Evolutionary conservation across 352 stramenopile genomes (phyloP), one percentile per base, ranked within the genome.

Genomic region (Globisporangium radiosum): DNA sequence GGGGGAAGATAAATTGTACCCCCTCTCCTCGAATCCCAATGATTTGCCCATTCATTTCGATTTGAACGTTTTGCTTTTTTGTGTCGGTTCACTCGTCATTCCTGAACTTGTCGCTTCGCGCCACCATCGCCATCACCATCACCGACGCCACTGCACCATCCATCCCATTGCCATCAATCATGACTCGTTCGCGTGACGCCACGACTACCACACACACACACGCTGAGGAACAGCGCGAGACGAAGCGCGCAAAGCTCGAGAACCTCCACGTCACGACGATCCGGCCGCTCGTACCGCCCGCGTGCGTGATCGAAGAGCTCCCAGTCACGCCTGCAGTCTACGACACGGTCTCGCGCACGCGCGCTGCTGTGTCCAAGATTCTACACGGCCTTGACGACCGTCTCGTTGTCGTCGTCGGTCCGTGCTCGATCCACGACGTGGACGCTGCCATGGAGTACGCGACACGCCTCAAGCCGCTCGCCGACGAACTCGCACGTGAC

Each of bases 351-450:
- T 71, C 81, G 40, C 59, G 54, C 43, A 77, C 77, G 37, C 78
- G 78, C 39, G 59, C 78, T 37, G 69, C 68, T 39, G 71, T 93
- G 4, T 80, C 77, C 53, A 92, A 92, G 54, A 72, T 95, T 19
- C 56, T 96, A 49, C 75, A 76, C 56, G 78, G 82, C 60, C 73
- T 87, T 58, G 87, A 96, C 54, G 87, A 95, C 67, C 82, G 87
- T 25, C 73, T 96, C 42, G 79, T 78, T 8, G 86, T 94, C 5
- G 66, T 96, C 2, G 87, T 96, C 33, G 87, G 87, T 10, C 87
- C 87, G 1, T 96, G 87, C 78, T 96, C 87, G 42, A 94, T 96
- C 61, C 87, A 96, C 68, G 83, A 96, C 59, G 83, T 88, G 33
- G 73, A 95, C 40, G 86, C 86, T n/a, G 82, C 84, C 17, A 88